Conservation (phyloP, 2,329 filamentous ascomycete species). For the Meredithiella fracta region DNA sequence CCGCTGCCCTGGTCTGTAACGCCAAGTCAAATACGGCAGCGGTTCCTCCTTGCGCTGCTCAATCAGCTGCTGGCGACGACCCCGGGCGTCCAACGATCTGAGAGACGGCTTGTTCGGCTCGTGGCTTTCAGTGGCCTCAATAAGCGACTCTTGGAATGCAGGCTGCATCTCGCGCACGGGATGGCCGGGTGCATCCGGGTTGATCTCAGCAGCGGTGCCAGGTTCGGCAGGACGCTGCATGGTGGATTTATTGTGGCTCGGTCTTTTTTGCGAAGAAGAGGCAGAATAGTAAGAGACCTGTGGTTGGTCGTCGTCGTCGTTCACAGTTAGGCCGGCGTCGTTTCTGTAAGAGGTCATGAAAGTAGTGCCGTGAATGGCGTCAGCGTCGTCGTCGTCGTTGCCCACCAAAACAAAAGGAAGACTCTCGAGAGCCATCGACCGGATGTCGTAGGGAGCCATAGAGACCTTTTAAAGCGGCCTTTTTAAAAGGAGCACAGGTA, state of each 20-base stretch:
- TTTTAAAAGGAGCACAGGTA: slow-evolving; percentile 11
- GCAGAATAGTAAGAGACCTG: not conserved
- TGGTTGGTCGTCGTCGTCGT: no score
- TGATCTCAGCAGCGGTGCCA: not conserved
- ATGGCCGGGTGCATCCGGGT: slow-evolving; percentile 31
- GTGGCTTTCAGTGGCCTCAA: slow-evolving; percentile 31
- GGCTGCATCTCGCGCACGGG: slow-evolving; percentile 63
- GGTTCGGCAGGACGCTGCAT: not conserved
- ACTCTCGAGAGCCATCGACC: slow-evolving; percentile 11
- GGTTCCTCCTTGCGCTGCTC: slow-evolving; percentile 52
- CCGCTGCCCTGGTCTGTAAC: slow-evolving; percentile 54
- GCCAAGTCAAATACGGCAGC: slow-evolving; percentile 60
- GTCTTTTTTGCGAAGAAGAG: not conserved
- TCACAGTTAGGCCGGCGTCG: slow-evolving; percentile 5
- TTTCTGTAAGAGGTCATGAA: slow-evolving; percentile 8
- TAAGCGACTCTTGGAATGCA: slow-evolving; percentile 68
- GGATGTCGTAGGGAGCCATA: slow-evolving; percentile 13
- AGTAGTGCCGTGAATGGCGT: not conserved
- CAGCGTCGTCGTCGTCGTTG: slow-evolving; percentile 3
- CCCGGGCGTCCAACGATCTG: slow-evolving; percentile 38
- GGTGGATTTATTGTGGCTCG: not conserved
- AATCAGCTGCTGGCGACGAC: slow-evolving; percentile 49
- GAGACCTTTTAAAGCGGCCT: not conserved
- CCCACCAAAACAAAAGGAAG: slow-evolving; percentile 13
- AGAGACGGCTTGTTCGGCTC: slow-evolving; percentile 31